phyloP scores from a whole-genome alignment of 305 asterid species.

The Solanum aculeatissimum region DNA sequence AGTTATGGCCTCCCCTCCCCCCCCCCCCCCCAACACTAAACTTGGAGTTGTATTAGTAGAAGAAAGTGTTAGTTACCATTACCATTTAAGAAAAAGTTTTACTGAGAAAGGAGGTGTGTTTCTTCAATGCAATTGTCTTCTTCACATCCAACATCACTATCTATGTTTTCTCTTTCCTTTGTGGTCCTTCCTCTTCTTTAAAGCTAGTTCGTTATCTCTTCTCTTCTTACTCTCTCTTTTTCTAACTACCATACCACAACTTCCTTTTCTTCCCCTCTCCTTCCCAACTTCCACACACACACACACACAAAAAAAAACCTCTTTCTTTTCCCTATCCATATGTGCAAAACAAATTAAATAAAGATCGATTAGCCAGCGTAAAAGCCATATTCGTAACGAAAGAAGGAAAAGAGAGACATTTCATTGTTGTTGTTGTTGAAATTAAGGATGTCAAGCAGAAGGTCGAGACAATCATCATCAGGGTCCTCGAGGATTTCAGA shows the following conservation, averaged over 20 bases:
- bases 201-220: conserved; percentile 23
- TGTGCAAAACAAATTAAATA: not conserved
- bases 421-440: not conserved
- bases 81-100: not conserved
- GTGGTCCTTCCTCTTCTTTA: conserved; percentile 44
- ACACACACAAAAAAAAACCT: not conserved
- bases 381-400: not conserved
- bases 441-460: conserved; percentile 68
- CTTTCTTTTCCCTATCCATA: not conserved
- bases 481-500: conserved; percentile 56
- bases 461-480: conserved; percentile 53
- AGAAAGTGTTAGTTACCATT: not conserved
- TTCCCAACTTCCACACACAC: not conserved
- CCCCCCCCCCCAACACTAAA: not conserved
- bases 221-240: conserved; percentile 11
- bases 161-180: conserved; percentile 13
- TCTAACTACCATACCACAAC: conserved; percentile 11
- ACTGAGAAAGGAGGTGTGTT: not conserved
- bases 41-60: not conserved
- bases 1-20: no score
- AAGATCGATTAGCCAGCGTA: not conserved
- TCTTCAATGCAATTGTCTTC: conserved; percentile 39
- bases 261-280: not conserved
- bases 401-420: not conserved
- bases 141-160: conserved; percentile 45